Base-by-base conservation (phyloP, 805 yeast genomes). In the Cyberlindnera galapagoensis region DNA sequence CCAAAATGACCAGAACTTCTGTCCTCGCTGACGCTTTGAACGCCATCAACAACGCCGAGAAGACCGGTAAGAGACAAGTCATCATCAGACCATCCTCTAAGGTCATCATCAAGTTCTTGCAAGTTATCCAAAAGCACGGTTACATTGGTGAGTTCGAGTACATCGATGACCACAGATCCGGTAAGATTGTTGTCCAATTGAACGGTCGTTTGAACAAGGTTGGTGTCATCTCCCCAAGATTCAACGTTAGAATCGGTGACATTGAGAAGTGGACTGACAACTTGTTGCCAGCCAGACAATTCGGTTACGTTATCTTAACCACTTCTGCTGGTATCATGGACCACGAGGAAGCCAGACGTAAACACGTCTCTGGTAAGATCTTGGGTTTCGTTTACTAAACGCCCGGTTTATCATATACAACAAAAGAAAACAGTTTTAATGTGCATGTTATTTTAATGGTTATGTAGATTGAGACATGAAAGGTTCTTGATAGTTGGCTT, bases 331-430 rank as follows among this genome's bases (percentile, higher is more conserved):
- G 97, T 75, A 88, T 88, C 61, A 87, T 88, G 95, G 97, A 90
- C 80, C 97, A 88, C 77, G 97, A 90, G 78, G 97, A 88, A 76
- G 97, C 97, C 62, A 85, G 95, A 81, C 83, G 97, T 80, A 90
- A 88, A 84, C 97, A 88, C 76, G 97, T 88, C 57, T 86, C 96
- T 56, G 97, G 97, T 71, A 88, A 88, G 80, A 83, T 88, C 71
- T 82, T 88, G 64, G 97, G 97, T 65, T 88, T 85, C 76, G 96
- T 88, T 52, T 88, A 88, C 83, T 88, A 83, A 40, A 41, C 26
- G 9, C 17, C 15, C 7, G 14, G 17, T 18, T 15, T 17, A 12
- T 13, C 13, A 28, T 10, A 14, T n/a, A n/a, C n/a, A n/a, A n/a
- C n/a, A n/a, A n/a, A n/a, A n/a, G n/a, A n/a, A n/a, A n/a, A n/a